phyloP scores from a whole-genome alignment of 352 stramenopile genomes.

The Pythium dissotocum region DNA sequence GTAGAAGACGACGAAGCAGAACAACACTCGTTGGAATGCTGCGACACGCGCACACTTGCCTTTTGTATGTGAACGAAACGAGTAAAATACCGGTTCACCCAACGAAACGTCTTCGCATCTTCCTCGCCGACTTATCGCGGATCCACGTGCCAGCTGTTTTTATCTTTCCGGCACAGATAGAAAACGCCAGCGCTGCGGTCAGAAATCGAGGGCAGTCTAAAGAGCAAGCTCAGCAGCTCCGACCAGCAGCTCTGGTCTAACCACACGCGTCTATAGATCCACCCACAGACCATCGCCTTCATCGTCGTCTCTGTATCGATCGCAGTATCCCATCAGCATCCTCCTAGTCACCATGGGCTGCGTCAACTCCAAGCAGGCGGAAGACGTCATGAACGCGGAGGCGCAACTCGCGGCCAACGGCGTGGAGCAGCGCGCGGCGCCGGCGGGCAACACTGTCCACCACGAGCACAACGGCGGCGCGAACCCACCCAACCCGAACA shows the following conservation, averaged over 20 bases:
- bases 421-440: constrained; percentile 33
- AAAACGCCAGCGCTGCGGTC: constrained; percentile 23
- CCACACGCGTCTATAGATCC: background rate
- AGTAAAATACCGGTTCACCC: background rate
- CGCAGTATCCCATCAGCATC: constrained; percentile 6
- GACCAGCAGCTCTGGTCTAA: background rate
- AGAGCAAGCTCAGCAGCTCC: background rate
- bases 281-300: background rate
- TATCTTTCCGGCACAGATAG: constrained; percentile 22
- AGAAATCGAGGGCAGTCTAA: constrained; percentile 16
- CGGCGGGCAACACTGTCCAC: constrained; percentile 11
- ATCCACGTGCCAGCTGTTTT: constrained; percentile 1
- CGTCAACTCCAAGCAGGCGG: constrained; percentile 66
- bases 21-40: background rate
- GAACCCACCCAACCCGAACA: constrained; percentile 52
- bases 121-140: constrained; percentile 9
- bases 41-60: constrained; percentile 16
- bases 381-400: constrained; percentile 52
- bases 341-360: constrained; percentile 51
- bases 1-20: constrained; percentile 14
- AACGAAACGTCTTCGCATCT: background rate
- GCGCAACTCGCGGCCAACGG: constrained; percentile 36
- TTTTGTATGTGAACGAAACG: constrained; percentile 2
- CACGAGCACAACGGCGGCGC: constrained; percentile 9
- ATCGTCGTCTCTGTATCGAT: background rate